phyloP scores from a whole-genome alignment of 768 basidiomycete species.

The Sporobolomyces pararoseus region DNA sequence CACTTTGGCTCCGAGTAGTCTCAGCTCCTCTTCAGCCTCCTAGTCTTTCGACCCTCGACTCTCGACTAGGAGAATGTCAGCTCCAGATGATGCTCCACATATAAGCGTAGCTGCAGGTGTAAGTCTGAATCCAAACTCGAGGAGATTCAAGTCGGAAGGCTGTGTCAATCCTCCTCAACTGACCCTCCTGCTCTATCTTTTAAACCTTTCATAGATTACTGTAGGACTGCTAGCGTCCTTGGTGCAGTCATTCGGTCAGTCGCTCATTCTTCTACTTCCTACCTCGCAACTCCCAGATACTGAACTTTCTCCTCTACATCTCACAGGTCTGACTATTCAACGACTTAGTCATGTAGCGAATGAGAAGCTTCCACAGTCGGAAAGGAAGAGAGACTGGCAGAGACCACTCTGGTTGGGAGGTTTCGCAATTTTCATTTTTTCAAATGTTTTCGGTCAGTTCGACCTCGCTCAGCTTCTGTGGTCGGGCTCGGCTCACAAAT shows the following conservation, averaged over 20 bases:
- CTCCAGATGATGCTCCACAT: constrained; percentile 11
- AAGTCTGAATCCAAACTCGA: not conserved
- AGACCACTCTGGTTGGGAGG: constrained; percentile 88
- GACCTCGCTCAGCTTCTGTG: no score
- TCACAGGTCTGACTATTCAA: constrained; percentile 73
- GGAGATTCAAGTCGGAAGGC: not conserved
- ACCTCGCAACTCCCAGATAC: not conserved
- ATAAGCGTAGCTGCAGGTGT: constrained; percentile 21
- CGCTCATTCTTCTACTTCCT: not conserved
- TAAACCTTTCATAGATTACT: constrained; percentile 37
- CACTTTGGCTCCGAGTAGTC: no score
- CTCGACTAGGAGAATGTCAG: not conserved
- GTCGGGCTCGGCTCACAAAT: no score
- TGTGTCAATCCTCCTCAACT: not conserved
- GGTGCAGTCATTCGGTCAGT: constrained; percentile 69
- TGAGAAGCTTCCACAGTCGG: constrained; percentile 62
- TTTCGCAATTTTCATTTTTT: constrained; percentile 78
- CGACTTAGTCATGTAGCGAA: constrained; percentile 87
- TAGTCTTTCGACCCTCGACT: not conserved
- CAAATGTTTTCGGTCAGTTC: constrained; percentile 67
- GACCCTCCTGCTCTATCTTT: no score
- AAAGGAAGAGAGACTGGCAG: constrained; percentile 67
- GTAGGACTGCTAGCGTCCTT: constrained; percentile 77
- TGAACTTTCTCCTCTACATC: not conserved
- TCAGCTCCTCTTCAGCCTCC: not conserved